A percentile compares a stretch with the other conserved stretches of the same genome.
Conservation (phyloP, 2,329 filamentous ascomycete species). For the Alternaria alternata region DNA sequence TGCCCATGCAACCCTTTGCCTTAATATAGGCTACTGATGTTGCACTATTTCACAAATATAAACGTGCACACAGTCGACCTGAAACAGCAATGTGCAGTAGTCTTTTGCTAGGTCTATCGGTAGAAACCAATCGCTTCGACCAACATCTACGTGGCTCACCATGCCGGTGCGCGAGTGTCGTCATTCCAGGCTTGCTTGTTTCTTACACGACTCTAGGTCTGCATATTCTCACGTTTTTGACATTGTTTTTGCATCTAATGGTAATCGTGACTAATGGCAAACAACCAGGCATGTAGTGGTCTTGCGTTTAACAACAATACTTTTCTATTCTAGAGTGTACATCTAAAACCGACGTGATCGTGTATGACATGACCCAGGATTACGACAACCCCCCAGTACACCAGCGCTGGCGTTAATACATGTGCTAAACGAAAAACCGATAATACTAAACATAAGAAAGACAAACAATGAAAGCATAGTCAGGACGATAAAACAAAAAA, state of each 20-base stretch:
- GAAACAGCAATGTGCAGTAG: not conserved
- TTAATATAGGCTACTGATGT: not conserved
- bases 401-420: constrained; percentile 14
- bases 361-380: constrained; percentile 11
- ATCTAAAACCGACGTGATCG: constrained; percentile 14
- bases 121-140: not conserved
- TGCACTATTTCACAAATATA: not conserved
- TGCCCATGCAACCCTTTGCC: not conserved
- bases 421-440: constrained; percentile 6
- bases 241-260: not conserved
- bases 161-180: not conserved
- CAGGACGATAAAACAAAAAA: not conserved
- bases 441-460: not conserved
- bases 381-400: constrained; percentile 10
- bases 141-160: not conserved
- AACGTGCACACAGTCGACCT: not conserved
- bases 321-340: constrained; percentile 16
- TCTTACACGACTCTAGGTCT: not conserved
- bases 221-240: not conserved
- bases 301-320: constrained; percentile 7
- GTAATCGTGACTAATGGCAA: too few relatives aligned
- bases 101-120: not conserved
- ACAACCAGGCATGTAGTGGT: not conserved
- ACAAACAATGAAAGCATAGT: constrained; percentile 1
- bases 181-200: not conserved